Evolutionary conservation across 2,329 filamentous ascomycete species (phyloP).

Genomic region (Cordyceps tenuipes): DNA sequence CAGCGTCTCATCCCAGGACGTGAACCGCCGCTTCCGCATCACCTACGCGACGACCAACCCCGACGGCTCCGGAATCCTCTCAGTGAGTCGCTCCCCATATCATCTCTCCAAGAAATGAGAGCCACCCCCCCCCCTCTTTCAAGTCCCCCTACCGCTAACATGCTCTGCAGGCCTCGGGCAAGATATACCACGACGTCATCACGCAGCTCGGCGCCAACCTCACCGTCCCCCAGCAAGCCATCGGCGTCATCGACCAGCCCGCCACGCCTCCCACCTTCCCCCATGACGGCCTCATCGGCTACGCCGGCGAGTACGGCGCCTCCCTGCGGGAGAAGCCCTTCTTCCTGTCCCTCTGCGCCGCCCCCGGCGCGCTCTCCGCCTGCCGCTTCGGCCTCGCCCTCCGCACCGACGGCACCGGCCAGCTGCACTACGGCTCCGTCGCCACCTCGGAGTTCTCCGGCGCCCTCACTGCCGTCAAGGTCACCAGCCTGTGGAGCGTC

Average conservation of each 20-base stretch:
- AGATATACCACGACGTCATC: conserved; percentile 15
- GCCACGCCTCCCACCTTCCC: conserved; percentile 13
- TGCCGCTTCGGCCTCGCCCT: conserved; percentile 18
- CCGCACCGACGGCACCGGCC: conserved; percentile 14
- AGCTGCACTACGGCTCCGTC: conserved; percentile 16
- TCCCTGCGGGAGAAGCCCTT: conserved; percentile 13
- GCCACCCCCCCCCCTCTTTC: too few relatives aligned
- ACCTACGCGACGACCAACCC: conserved; percentile 16
- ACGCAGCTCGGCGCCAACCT: conserved; percentile 15
- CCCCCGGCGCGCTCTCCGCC: conserved; percentile 12
- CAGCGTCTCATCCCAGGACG: conserved; percentile 9
- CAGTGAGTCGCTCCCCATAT: conserved; percentile 1
- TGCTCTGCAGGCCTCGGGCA: conserved; percentile 13
- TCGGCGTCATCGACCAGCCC: conserved; percentile 14
- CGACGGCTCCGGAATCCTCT: conserved; percentile 13
- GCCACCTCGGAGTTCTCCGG: conserved; percentile 12
- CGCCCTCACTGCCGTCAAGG: conserved; percentile 4
- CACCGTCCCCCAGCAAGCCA: conserved; percentile 12
- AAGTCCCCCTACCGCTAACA: not conserved
- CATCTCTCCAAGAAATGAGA: too few relatives aligned
- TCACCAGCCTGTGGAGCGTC: conserved; percentile 10
- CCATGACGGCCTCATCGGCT: conserved; percentile 17
- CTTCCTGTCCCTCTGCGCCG: conserved; percentile 15
- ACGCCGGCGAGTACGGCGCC: conserved; percentile 9
- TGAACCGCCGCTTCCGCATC: conserved; percentile 11